Evolutionary conservation across 2,329 filamentous ascomycete genomes (phyloP), one percentile per base, ranked within the genome.

Genomic region (Tolypocladium paradoxum): DNA sequence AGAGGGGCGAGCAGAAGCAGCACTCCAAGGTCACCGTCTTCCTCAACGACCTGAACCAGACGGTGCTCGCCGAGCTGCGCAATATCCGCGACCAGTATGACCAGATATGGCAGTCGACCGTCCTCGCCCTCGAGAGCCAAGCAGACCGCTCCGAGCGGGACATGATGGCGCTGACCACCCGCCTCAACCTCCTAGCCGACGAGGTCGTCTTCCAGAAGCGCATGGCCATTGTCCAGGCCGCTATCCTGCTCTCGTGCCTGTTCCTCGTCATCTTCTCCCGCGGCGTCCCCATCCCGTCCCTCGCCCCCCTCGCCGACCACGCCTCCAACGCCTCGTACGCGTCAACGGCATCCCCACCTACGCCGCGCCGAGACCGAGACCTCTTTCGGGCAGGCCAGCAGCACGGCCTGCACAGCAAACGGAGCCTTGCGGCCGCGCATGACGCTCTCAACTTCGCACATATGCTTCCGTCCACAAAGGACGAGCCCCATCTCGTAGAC

Each of bases 91-190:
- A 85, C 54, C 88, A 96, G 66, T 97, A 97, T 68, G 92, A 97
- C 65, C 89, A 96, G 64, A 84, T 97, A 14, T 97, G 92, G 91
- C 91, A 96, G 69, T 92, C 88, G 22, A 96, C 95, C 12, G 86
- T 96, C 24, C 85, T 96, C 53, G 91, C 95, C 33, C 81, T 97
- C 16, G 90, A 96, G 66, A 85, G 84, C 43, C 92, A 96, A 67
- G 84, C 90, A 43, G 87, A 95, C 64, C 85, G 90, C 60, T 88
- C 88, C 18, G 83, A 91, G 63, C 79, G 83, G 53, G 91, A 97
- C 65, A 85, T 95, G 55, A 77, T 90, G 43, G 91, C 91, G 3
- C 77, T 97, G 51, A 88, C 85, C 62, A 75, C 83, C 9, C 82
- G 93, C 27, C 79, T 99, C 40, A 91, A 88, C 54, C 77, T 97